phyloP scores from a whole-genome alignment of 345 rosid genomes.

The Dimocarpus longan region DNA sequence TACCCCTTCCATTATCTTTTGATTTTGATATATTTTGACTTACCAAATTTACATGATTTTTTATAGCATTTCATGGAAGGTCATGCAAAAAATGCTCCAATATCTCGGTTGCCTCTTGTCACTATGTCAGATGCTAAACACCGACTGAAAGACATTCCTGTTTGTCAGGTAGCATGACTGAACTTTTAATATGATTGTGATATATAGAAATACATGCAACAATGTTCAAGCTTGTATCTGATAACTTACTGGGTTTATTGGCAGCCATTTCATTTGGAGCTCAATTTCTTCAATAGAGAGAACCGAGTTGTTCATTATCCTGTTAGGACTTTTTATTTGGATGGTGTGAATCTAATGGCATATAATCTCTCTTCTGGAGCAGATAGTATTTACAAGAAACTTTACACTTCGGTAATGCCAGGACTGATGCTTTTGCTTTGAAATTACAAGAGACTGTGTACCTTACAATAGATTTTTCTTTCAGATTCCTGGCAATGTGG shows the following conservation, averaged over 20 bases:
- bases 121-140: constrained; percentile 68
- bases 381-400: constrained; percentile 80
- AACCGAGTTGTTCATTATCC: constrained; percentile 97
- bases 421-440: constrained; percentile 11
- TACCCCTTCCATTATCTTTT: neutral
- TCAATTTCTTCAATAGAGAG: constrained; percentile 92
- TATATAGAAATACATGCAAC: constrained; percentile 15
- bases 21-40: constrained; percentile 13
- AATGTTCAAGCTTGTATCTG: constrained; percentile 32
- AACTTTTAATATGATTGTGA: constrained; percentile 18
- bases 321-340: constrained; percentile 84
- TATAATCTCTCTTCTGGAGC: constrained; percentile 85
- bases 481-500: constrained; percentile 87
- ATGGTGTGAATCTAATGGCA: constrained; percentile 84
- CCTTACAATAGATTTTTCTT: constrained; percentile 28
- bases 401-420: constrained; percentile 72
- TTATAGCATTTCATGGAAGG: constrained; percentile 98
- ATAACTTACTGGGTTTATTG: constrained; percentile 32
- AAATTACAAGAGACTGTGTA: constrained; percentile 4
- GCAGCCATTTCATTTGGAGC: constrained; percentile 98
- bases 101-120: constrained; percentile 86
- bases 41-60: constrained; percentile 23
- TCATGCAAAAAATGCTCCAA: constrained; percentile 91
- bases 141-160: constrained; percentile 82
- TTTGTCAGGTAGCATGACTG: constrained; percentile 66